A percentile compares a stretch with the other conserved stretches of the same genome.
Evolutionary conservation across 202 grass and related monocot genomes (phyloP).

Genomic region (Schoenoplectus tabernaemontani): DNA sequence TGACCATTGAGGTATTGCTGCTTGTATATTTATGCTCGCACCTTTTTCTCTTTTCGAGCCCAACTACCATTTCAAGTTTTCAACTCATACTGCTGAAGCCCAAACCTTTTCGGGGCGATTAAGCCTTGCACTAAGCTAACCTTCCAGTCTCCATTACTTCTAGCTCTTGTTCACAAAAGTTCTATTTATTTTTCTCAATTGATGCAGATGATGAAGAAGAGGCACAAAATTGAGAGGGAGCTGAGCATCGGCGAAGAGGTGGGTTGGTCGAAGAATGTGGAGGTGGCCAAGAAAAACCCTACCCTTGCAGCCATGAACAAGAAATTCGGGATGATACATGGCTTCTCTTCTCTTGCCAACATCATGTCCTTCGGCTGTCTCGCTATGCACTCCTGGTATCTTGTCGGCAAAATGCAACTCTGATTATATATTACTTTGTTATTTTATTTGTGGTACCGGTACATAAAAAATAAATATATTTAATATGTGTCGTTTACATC

Average conservation of each 20-base stretch:
- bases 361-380: constrained; percentile 80
- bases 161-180: too few relatives aligned
- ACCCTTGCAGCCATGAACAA: constrained; percentile 49
- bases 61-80: too few relatives aligned
- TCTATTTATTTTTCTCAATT: too few relatives aligned
- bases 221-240: constrained; percentile 77
- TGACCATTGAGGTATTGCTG: constrained; percentile 75
- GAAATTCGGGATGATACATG: constrained; percentile 85
- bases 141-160: too few relatives aligned
- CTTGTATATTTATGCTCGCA: too few relatives aligned
- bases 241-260: constrained; percentile 61
- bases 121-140: too few relatives aligned
- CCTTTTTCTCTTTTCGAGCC: too few relatives aligned
- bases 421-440: constrained; percentile 15
- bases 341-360: constrained; percentile 70
- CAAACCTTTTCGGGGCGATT: too few relatives aligned
- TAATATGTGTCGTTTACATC: not conserved
- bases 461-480: not conserved
- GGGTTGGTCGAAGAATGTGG: constrained; percentile 51
- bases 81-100: too few relatives aligned
- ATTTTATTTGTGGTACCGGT: not conserved
- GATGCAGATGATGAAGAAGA: constrained; percentile 76
- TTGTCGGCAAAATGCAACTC: constrained; percentile 52
- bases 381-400: constrained; percentile 84
- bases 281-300: constrained; percentile 46